Conservation (phyloP, 169 alveolate genomes). For the Amoebophrya sp. region DNA sequence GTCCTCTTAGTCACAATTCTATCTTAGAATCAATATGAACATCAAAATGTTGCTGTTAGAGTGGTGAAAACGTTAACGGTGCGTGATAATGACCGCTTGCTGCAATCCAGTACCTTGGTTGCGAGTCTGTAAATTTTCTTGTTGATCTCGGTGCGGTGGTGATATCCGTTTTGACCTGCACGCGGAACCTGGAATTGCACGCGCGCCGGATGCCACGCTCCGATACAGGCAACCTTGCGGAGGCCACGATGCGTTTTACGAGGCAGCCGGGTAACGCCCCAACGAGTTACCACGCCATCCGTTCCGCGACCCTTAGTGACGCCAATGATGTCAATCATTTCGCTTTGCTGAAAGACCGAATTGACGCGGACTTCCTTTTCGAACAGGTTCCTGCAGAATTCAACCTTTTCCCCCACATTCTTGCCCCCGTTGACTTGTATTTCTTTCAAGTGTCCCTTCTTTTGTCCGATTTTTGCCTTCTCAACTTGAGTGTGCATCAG, state of each 20-base stretch:
- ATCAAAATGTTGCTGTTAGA: no score
- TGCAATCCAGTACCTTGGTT: constrained; percentile 44
- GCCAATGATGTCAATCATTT: constrained; percentile 95
- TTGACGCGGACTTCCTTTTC: constrained; percentile 93
- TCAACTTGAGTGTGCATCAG: constrained; percentile 97
- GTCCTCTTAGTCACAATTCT: no score
- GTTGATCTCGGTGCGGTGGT: constrained; percentile 98
- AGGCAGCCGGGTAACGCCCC: constrained; percentile 98
- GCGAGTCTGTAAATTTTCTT: constrained; percentile 99
- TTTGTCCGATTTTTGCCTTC: constrained; percentile 84
- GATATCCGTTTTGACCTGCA: constrained; percentile 99
- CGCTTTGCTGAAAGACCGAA: constrained; percentile 90
- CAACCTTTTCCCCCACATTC: constrained; percentile 61
- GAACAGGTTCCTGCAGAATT: constrained; percentile 84
- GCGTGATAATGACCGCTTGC: no score
- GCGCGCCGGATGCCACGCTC: constrained; percentile 99
- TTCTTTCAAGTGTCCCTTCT: constrained; percentile 98
- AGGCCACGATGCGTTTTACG: constrained; percentile 99
- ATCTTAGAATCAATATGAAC: no score
- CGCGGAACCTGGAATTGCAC: constrained; percentile 99
- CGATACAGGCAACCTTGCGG: constrained; percentile 99
- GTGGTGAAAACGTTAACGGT: no score
- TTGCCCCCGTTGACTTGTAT: constrained; percentile 99
- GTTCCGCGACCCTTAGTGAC: constrained; percentile 99
- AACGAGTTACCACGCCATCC: constrained; percentile 97